A percentile compares a stretch with the other conserved stretches of the same genome.
Conservation (phyloP, 495 filamentous ascomycete genomes). For the Pyrenopolyporus hunteri region DNA sequence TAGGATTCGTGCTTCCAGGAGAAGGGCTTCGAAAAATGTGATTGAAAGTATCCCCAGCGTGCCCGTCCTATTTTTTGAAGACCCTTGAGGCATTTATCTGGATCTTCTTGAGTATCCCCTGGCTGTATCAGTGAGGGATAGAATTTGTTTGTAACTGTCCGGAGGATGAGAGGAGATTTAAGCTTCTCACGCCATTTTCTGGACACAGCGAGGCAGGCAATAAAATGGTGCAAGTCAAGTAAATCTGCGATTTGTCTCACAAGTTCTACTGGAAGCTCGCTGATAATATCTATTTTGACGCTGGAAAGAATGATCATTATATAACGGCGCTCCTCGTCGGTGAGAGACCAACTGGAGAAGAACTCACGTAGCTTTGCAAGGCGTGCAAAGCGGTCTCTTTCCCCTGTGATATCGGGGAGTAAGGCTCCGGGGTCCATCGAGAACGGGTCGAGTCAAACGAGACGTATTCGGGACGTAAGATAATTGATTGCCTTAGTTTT, state of each 20-base stretch:
- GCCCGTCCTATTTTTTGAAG: conserved; percentile 23
- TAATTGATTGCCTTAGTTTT: no score
- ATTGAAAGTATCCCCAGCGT: not conserved
- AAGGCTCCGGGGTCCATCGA: conserved; percentile 1
- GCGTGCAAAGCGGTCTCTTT: not conserved
- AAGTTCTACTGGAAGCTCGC: conserved; percentile 44
- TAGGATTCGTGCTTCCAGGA: conserved; percentile 23
- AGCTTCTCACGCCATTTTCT: conserved; percentile 43
- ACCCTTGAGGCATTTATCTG: conserved; percentile 1
- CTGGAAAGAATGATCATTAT: conserved; percentile 34
- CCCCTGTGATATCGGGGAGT: not conserved
- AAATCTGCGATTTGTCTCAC: conserved; percentile 35
- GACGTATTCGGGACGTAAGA: no score
- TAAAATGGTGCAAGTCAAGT: conserved; percentile 33
- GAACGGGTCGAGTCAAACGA: not conserved
- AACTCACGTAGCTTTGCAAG: conserved; percentile 18
- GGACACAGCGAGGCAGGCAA: conserved; percentile 39
- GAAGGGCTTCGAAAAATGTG: conserved; percentile 11
- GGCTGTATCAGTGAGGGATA: conserved; percentile 32
- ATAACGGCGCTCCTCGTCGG: conserved; percentile 34
- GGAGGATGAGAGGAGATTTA: conserved; percentile 30
- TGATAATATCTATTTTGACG: conserved; percentile 37
- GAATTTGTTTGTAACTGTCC: conserved; percentile 16
- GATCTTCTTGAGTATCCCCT: not conserved
- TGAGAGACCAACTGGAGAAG: conserved; percentile 19